These are phyloP conservation scores for Lipomyces chichibuensis DNA, from an alignment of 805 yeast species.

Conservation along the genomic window DNA sequence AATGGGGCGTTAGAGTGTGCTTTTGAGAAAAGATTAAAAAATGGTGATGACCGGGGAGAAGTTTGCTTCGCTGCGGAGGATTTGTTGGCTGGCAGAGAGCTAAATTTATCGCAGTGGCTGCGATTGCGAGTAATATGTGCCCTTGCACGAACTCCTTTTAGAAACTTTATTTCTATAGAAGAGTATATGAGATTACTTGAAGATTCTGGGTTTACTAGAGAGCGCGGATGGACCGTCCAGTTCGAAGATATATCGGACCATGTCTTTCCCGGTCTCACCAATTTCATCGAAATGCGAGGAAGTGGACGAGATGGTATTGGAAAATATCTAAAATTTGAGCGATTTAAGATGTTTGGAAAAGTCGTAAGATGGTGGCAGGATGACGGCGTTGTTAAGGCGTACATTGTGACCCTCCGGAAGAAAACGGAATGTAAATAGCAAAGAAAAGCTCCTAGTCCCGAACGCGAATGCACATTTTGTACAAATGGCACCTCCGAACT, in stretches of 20 bases:
- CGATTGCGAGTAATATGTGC: slow-evolving; percentile 10
- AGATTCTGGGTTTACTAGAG: slow-evolving; percentile 17
- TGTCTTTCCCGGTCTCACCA: slow-evolving; percentile 29
- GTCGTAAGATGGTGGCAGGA: slow-evolving; percentile 29
- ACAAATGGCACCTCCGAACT: slow-evolving; percentile 50
- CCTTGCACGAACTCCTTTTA: slow-evolving; percentile 19
- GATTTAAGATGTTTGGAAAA: slow-evolving; percentile 17
- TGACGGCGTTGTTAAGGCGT: slow-evolving; percentile 17
- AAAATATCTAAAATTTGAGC: slow-evolving; percentile 15
- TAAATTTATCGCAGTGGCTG: background rate
- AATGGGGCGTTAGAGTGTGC: slow-evolving; percentile 19
- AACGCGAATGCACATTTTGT: slow-evolving; percentile 58
- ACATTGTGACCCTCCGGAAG: slow-evolving; percentile 12
- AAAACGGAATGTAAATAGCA: background rate
- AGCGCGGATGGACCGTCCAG: slow-evolving; percentile 19
- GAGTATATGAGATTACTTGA: slow-evolving; percentile 16
- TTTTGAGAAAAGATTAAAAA: background rate
- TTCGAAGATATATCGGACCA: slow-evolving; percentile 23
- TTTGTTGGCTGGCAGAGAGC: slow-evolving; percentile 6
- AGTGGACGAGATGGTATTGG: slow-evolving; percentile 10
- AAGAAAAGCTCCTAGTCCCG: slow-evolving; percentile 50
- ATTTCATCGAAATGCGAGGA: slow-evolving; percentile 16
- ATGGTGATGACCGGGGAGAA: background rate
- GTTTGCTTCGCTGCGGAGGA: slow-evolving; percentile 31
- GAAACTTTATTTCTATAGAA: slow-evolving; percentile 15